Evolutionary conservation across 2,329 filamentous ascomycete genomes (phyloP), one percentile per base, ranked within the genome.

Genomic region (Fusarium floridanum): DNA sequence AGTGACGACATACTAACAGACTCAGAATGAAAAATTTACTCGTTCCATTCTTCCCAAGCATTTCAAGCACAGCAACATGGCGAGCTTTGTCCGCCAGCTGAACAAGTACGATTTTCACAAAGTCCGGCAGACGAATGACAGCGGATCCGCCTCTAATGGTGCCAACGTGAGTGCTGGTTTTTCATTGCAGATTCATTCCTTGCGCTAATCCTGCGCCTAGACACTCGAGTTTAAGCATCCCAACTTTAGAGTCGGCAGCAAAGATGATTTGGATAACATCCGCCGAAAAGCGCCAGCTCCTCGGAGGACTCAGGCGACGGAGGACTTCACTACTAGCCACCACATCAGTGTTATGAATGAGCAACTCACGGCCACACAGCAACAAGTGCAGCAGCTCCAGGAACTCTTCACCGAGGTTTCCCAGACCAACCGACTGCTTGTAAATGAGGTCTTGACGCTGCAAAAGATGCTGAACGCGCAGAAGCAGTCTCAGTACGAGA

Each of bases 61-160:
- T 80, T 99, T 99, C 88, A 99, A 99, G 84, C 97, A 98, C 85
- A 97, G 95, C 89, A 98, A 98, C 83, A 98, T 98, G 86, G 95
- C 95, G 36, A 98, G 95, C 84, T 98, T 98, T 81, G 95, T 98
- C 68, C 93, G 95, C 59, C 95, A 98, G 82, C 86, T 98, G 68
- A 98, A 98, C 86, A 98, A 98, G 82, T 98, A 97, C 83, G 95
- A 98, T 81, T 99, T 99, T 78, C 97, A 99, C 87, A 99, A 99
- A 87, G 95, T 98, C 74, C 91, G 97, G 72, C 83, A 84, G 17
- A 83, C 83, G 4, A 82, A 81, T 61, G 84, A 85, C 55, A 79
- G 79, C 67, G 81, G 83, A 14, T 80, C 80, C 6, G 76, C 78
- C 16, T 78, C 83, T 11, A 82, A 80, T 39, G 83, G 83, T n/a